phyloP scores from a whole-genome alignment of 1,139 yeast genomes.

The Saccharomyces hybrid region DNA sequence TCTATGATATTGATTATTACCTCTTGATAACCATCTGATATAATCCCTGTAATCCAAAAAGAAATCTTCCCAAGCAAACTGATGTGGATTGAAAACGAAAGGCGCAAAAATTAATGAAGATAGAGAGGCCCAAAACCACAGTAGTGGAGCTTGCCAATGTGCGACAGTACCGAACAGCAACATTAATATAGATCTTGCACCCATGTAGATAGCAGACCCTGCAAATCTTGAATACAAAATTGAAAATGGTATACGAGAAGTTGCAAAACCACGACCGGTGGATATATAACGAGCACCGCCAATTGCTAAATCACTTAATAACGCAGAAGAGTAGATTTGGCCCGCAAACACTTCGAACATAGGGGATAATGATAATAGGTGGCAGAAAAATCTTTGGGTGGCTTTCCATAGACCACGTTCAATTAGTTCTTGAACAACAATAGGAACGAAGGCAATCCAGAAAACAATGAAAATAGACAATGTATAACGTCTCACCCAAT shows the following conservation, averaged over 20 bases:
- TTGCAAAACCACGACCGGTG: conserved; percentile 98
- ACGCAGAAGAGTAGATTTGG: conserved; percentile 90
- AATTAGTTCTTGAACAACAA: conserved; percentile 91
- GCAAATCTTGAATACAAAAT: conserved; percentile 95
- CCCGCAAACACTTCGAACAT: conserved; percentile 97
- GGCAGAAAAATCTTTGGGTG: conserved; percentile 82
- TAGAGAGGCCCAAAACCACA: conserved; percentile 98
- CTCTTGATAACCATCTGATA: conserved; percentile 97
- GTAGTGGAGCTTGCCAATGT: conserved; percentile 93
- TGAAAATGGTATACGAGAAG: conserved; percentile 96
- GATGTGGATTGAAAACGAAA: conserved; percentile 95
- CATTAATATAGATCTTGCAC: conserved; percentile 86
- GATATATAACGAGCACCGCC: conserved; percentile 99
- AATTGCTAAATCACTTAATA: conserved; percentile 84
- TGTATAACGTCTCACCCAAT: conserved; percentile 97
- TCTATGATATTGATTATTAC: conserved; percentile 98
- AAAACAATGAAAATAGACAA: conserved; percentile 96
- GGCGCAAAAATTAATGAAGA: conserved; percentile 90
- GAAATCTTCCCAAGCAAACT: conserved; percentile 98
- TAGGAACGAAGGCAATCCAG: conserved; percentile 93
- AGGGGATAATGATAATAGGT: conserved; percentile 83
- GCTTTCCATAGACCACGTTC: conserved; percentile 98
- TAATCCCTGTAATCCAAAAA: conserved; percentile 97
- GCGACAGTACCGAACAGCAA: conserved; percentile 85
- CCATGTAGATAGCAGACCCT: conserved; percentile 92